Conservation (phyloP, 495 filamentous ascomycete genomes). For the Aspergillus olivimuriae region DNA sequence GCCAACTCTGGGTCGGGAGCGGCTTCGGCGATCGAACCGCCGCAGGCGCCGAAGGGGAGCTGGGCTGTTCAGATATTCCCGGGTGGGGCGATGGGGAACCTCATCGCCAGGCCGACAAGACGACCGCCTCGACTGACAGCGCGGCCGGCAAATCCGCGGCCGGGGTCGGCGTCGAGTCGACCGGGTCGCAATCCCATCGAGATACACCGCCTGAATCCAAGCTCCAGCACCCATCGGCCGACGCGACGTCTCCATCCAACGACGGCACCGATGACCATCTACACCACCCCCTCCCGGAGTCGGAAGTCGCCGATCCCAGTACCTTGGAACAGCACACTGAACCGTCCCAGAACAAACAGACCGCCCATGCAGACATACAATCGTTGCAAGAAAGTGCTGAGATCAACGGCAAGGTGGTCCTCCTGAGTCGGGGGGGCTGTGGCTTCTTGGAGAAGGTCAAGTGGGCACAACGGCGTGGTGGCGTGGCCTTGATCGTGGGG, state of each 20-base stretch:
- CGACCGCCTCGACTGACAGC: conserved; percentile 22
- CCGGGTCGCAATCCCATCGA: conserved; percentile 5
- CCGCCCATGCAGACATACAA: conserved; percentile 84
- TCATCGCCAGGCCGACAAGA: conserved; percentile 25
- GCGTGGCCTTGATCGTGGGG: conserved; percentile 84
- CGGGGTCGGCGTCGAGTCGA: conserved; percentile 17
- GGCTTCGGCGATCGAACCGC: conserved; percentile 71
- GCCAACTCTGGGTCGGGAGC: conserved; percentile 83
- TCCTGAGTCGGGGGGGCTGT: conserved; percentile 88
- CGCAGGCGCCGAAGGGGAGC: conserved; percentile 64
- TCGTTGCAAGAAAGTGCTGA: conserved; percentile 91
- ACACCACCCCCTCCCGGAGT: conserved; percentile 57
- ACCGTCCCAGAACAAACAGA: conserved; percentile 36
- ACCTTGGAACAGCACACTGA: conserved; percentile 34
- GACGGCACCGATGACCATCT: conserved; percentile 94
- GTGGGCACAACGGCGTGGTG: conserved; percentile 90
- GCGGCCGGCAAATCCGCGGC: conserved; percentile 22
- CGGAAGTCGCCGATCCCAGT: conserved; percentile 25
- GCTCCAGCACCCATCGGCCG: conserved; percentile 15
- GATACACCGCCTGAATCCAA: conserved; percentile 22
- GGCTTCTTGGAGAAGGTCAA: conserved; percentile 96
- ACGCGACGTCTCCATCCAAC: conserved; percentile 33
- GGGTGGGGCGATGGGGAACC: conserved; percentile 66
- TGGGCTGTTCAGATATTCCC: conserved; percentile 97
- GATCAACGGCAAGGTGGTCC: conserved; percentile 84